Evolutionary conservation across 2,329 filamentous ascomycete species (phyloP).

Genomic region (Exophiala mesophila): DNA sequence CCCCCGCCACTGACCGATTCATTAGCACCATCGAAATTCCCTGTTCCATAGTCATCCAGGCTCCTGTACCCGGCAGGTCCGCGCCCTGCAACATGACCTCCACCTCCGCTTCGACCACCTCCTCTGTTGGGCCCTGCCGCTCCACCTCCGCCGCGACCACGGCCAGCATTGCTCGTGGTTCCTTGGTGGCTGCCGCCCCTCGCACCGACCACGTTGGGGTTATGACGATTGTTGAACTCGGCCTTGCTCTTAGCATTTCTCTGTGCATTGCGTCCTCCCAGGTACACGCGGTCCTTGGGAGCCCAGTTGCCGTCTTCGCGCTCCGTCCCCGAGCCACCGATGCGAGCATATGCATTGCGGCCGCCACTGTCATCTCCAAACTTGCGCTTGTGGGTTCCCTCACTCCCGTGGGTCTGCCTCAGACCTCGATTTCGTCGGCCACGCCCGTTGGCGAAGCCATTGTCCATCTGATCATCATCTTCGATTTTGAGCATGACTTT

Average conservation of each 20-base stretch:
- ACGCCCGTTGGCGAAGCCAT: constrained; percentile 7
- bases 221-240: constrained; percentile 20
- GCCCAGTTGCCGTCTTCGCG: constrained; percentile 27
- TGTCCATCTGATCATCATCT: constrained; percentile 51
- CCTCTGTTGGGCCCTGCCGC: constrained; percentile 32
- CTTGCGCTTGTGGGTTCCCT: constrained; percentile 56
- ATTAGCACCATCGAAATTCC: constrained; percentile 29
- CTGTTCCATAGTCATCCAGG: constrained; percentile 53
- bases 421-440: constrained; percentile 53
- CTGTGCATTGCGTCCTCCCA: constrained; percentile 14
- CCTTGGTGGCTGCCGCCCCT: constrained; percentile 9
- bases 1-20: constrained; percentile 18
- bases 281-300: constrained; percentile 4
- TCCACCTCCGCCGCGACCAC: constrained; percentile 13
- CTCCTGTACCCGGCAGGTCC: constrained; percentile 57
- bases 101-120: constrained; percentile 32
- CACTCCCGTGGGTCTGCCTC: constrained; percentile 42
- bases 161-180: constrained; percentile 2
- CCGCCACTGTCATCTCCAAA: constrained; percentile 52
- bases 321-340: constrained; percentile 25
- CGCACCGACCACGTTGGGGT: constrained; percentile 10
- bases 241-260: constrained; percentile 21
- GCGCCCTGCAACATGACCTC: constrained; percentile 13
- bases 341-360: constrained; percentile 33
- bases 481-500: constrained; percentile 80